phyloP scores from a whole-genome alignment of 2,329 filamentous ascomycete genomes.

The Dactylellina sp. region DNA sequence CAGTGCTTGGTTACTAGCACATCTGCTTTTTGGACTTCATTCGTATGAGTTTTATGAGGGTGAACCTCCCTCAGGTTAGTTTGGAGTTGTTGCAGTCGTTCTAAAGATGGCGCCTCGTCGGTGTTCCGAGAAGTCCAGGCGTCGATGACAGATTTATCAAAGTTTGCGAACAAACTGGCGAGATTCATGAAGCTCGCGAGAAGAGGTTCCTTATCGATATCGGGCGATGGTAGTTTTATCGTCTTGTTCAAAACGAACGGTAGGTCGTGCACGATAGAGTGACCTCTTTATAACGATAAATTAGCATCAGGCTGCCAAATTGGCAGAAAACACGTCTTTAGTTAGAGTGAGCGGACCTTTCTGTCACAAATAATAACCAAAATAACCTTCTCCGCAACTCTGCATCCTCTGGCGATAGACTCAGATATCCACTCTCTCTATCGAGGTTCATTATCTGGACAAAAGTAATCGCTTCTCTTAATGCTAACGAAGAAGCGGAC shows the following conservation, averaged over 20 bases:
- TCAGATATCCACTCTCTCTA: conserved; percentile 35
- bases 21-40: conserved; percentile 51
- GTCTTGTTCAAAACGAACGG: conserved; percentile 53
- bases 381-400: conserved; percentile 48
- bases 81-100: conserved; percentile 40
- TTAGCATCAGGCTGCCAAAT: no score
- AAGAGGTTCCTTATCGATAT: conserved; percentile 50
- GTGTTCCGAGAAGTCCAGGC: conserved; percentile 52
- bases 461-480: conserved; percentile 49
- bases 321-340: background rate
- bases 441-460: conserved; percentile 53
- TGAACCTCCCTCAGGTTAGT: conserved; percentile 39
- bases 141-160: conserved; percentile 54
- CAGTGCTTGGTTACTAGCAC: conserved; percentile 54
- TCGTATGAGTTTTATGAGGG: conserved; percentile 47
- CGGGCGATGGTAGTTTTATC: conserved; percentile 43
- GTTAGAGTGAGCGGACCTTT: conserved; percentile 15
- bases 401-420: conserved; percentile 38
- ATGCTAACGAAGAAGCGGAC: conserved; percentile 34
- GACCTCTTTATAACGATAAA: conserved; percentile 18
- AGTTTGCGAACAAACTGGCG: conserved; percentile 47
- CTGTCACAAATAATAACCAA: conserved; percentile 52
- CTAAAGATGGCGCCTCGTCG: conserved; percentile 40
- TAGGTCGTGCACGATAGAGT: conserved; percentile 53
- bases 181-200: conserved; percentile 54